Conservation (phyloP, 2,329 filamentous ascomycete species). For the Penicillium rolfsii region DNA sequence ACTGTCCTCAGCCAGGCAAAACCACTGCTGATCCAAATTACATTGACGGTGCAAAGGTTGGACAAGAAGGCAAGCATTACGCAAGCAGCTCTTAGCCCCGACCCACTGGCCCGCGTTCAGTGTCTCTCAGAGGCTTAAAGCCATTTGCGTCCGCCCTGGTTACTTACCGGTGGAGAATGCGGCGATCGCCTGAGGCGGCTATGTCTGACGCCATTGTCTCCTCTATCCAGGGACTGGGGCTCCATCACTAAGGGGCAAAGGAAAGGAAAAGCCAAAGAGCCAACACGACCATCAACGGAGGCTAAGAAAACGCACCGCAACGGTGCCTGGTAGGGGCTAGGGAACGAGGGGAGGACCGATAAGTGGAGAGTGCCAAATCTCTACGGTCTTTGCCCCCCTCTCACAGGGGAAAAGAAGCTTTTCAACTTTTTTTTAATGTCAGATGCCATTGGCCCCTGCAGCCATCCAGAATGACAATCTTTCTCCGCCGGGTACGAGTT, state of each 20-base stretch:
- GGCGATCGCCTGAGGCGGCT: constrained; percentile 37
- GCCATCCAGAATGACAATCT: background rate
- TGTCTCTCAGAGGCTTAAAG: background rate
- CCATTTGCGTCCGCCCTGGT: constrained; percentile 33
- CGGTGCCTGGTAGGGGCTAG: constrained; percentile 1
- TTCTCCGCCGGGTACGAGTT: background rate
- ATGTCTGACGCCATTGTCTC: constrained; percentile 35
- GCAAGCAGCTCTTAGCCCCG: constrained; percentile 41
- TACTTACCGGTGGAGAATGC: constrained; percentile 44
- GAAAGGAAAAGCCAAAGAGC: background rate
- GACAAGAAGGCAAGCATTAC: constrained; percentile 36
- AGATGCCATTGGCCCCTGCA: background rate
- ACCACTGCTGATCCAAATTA: constrained; percentile 41
- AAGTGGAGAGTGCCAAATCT: constrained; percentile 1
- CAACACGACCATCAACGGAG: background rate
- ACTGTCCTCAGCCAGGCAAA: constrained; percentile 14
- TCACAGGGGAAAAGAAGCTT: constrained; percentile 4
- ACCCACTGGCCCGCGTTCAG: constrained; percentile 24
- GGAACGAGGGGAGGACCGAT: background rate
- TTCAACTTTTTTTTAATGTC: constrained; percentile 5
- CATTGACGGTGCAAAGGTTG: constrained; percentile 17
- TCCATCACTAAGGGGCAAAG: constrained; percentile 17
- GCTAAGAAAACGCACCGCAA: background rate
- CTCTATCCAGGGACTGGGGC: constrained; percentile 14
- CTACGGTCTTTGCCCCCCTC: background rate